Conservation (phyloP, 441 rosid genomes). For the Mallotus japonicus region DNA sequence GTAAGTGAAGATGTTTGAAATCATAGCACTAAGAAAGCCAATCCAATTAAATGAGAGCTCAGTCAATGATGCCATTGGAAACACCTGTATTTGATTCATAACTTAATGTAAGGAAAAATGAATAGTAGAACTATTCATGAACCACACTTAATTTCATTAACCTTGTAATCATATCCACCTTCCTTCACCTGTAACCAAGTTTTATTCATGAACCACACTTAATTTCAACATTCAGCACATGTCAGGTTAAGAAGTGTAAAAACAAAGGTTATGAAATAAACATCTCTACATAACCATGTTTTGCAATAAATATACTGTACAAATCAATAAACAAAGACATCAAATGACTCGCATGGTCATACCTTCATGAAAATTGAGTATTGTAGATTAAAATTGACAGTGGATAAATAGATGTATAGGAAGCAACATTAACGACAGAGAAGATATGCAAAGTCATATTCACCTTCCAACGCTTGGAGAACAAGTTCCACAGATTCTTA, state of each 20-base stretch:
- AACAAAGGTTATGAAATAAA: neutral
- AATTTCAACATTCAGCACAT: neutral
- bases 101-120: neutral
- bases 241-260: slow-evolving; percentile 7
- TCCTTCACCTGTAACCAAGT: slow-evolving; percentile 66
- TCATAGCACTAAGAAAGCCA: slow-evolving; percentile 95
- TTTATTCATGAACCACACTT: slow-evolving; percentile 3
- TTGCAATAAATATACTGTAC: slow-evolving; percentile 8
- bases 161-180: slow-evolving; percentile 83
- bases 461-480: no score
- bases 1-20: slow-evolving; percentile 92
- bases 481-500: no score
- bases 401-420: no score
- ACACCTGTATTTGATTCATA: slow-evolving; percentile 51
- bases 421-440: no score
- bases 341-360: neutral
- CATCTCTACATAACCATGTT: neutral
- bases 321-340: neutral
- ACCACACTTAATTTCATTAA: no score
- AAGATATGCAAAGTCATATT: no score
- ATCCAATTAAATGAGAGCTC: slow-evolving; percentile 91
- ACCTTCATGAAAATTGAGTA: neutral
- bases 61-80: slow-evolving; percentile 86
- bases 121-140: no score
- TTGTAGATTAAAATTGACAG: no score